Base-by-base conservation (phyloP, 2,329 filamentous ascomycete species). In the Ceratocystis eucalypticola region DNA sequence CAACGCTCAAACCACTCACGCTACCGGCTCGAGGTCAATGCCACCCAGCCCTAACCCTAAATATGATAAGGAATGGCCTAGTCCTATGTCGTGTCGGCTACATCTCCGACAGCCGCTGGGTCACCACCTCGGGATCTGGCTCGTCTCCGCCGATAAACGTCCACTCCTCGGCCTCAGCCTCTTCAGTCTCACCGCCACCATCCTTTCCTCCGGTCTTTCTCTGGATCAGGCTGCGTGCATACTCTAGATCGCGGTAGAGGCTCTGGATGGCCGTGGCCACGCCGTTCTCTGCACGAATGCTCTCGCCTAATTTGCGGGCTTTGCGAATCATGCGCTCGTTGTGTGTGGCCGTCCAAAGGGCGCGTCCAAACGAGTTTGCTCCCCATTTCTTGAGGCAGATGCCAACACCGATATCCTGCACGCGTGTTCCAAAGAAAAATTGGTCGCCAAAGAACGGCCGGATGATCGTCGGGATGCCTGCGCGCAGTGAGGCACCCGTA, bases 361-460 rank as follows among this genome's bases (percentile, higher is more conserved):
- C 91, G 67, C 89, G 82, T 17, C 90, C 88, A 71, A 99, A 93
- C 46, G 87, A 83, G 70, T 84, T 88, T n/a, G 89, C 87, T 25
- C 94, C 95, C 78, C 96, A 85, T 75, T 90, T 94, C 78, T 88
- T 91, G 71, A 99, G 80, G 72, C 87, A 90, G 22, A 96, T 86
- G 0, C 94, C 94, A 1, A 97, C 94, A 0, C 94, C 93, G 5
- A 99, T 80, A 72, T 97, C 93, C 74, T 97, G 91, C 1, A 97
- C 88, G 3, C 94, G 83, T 37, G 82, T 84, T 5, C 91, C 94
- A 71, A 96, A 97, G 79, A 99, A 99, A 80, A 88, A 96, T 74
- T 99, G 94, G 72, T 99, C 94, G 4, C 94, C 94, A 73, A 99
- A 99, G 79, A 97, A 99, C 0, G 94, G 94, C 69, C 93, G 89